These are phyloP conservation scores for Schizosaccharomyces lindneri DNA, from an alignment of 805 yeast species.

Conservation along the genomic window DNA sequence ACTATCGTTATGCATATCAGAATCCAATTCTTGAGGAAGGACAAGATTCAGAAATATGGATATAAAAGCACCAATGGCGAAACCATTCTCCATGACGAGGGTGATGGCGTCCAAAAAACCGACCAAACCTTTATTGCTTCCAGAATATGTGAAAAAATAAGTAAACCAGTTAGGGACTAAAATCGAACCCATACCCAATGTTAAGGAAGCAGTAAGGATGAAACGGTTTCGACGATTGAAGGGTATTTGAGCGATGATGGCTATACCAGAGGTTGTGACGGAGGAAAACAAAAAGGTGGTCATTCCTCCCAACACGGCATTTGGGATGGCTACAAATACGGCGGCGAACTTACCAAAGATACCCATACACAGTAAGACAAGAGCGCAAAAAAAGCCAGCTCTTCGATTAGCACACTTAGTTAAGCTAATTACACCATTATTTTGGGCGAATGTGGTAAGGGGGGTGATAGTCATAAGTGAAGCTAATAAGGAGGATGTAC, in stretches of 20 bases:
- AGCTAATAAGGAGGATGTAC: conserved; percentile 51
- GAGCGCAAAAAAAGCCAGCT: conserved; percentile 59
- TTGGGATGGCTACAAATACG: conserved; percentile 56
- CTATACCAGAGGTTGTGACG: conserved; percentile 51
- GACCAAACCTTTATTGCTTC: conserved; percentile 27
- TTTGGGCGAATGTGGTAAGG: conserved; percentile 78
- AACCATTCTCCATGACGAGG: conserved; percentile 48
- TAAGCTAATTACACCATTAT: conserved; percentile 79
- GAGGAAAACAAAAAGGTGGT: conserved; percentile 50
- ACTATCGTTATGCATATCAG: background rate
- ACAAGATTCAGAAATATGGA: conserved; percentile 36
- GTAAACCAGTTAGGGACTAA: conserved; percentile 42
- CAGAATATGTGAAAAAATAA: conserved; percentile 37
- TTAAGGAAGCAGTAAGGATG: conserved; percentile 36
- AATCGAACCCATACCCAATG: conserved; percentile 44
- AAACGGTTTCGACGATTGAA: conserved; percentile 55
- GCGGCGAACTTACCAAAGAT: conserved; percentile 69
- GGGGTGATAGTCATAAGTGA: conserved; percentile 73
- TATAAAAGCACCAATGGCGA: conserved; percentile 42
- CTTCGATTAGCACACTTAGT: conserved; percentile 75
- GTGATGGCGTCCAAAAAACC: conserved; percentile 48
- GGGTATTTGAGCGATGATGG: conserved; percentile 27
- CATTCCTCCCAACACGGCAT: conserved; percentile 71
- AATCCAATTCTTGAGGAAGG: conserved; percentile 27
- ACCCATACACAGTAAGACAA: conserved; percentile 69